These are phyloP conservation scores for Colletotrichum sp. DNA, from an alignment of 2,329 filamentous ascomycete species.

Conservation along the genomic window DNA sequence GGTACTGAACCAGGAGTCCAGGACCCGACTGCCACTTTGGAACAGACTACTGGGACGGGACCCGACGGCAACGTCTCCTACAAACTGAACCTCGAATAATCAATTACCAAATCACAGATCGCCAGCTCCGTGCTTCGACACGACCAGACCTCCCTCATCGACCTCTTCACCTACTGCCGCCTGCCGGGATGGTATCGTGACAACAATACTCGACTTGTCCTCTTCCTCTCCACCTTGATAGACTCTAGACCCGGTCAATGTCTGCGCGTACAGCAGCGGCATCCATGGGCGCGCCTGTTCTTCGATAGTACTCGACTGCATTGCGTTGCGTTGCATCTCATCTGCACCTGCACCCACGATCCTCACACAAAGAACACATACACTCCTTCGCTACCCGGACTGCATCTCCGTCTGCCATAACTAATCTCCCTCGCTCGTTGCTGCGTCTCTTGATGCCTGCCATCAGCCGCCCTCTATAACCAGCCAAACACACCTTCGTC, in stretches of 20 bases:
- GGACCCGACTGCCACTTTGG: not conserved
- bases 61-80: not conserved
- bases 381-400: not conserved
- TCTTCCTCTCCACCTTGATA: not conserved
- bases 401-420: not conserved
- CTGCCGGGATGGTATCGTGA: not conserved
- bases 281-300: conserved; percentile 15
- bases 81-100: not conserved
- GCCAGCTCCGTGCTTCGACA: not conserved
- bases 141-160: not conserved
- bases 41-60: not conserved
- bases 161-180: not conserved
- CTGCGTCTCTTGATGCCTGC: not conserved
- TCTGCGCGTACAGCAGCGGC: conserved; percentile 3
- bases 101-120: not conserved
- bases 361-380: not conserved
- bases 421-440: not conserved
- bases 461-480: not conserved
- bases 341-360: not conserved
- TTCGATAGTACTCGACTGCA: conserved; percentile 15
- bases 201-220: not conserved
- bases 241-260: conserved; percentile 1
- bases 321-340: not conserved
- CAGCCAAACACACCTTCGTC: not conserved
- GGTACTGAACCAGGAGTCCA: not conserved